Conservation (phyloP, 257 asterid genomes). For the Mentha longifolia region DNA sequence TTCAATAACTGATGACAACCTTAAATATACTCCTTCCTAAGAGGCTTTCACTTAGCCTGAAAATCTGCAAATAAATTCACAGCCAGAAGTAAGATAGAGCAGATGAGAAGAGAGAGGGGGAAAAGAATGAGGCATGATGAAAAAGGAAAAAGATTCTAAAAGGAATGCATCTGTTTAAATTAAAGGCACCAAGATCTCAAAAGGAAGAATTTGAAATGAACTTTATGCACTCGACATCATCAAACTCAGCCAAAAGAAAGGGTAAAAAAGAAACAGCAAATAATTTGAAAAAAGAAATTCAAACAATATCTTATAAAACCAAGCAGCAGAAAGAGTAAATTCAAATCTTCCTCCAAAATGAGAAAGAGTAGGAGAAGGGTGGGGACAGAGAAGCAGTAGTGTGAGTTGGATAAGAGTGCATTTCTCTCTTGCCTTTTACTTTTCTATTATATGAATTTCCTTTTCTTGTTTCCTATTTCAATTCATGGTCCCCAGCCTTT, state of each 20-base stretch:
- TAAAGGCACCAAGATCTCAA: conserved; percentile 63
- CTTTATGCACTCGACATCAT: neutral
- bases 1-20: conserved; percentile 36
- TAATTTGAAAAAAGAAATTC: conserved; percentile 9
- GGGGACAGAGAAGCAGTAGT: conserved; percentile 33
- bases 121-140: conserved; percentile 43
- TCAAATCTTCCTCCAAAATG: conserved; percentile 35
- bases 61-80: conserved; percentile 56
- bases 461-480: conserved; percentile 38
- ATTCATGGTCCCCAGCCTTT: conserved; percentile 63
- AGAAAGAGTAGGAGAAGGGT: conserved; percentile 32
- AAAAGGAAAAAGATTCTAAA: conserved; percentile 56
- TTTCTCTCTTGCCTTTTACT: conserved; percentile 32
- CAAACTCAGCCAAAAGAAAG: conserved; percentile 34
- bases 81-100: conserved; percentile 52
- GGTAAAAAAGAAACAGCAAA: conserved; percentile 17
- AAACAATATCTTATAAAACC: conserved; percentile 26
- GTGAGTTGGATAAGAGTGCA: conserved; percentile 43
- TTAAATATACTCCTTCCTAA: conserved; percentile 34
- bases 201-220: conserved; percentile 35
- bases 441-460: conserved; percentile 36
- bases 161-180: conserved; percentile 52
- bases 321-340: conserved; percentile 28
- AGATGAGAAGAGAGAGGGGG: conserved; percentile 49
- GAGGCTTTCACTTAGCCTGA: conserved; percentile 39